A percentile compares a stretch with the other conserved stretches of the same genome.
Evolutionary conservation across 371 early-diverging fungal species (phyloP).

Genomic region (Mucor mucedo): DNA sequence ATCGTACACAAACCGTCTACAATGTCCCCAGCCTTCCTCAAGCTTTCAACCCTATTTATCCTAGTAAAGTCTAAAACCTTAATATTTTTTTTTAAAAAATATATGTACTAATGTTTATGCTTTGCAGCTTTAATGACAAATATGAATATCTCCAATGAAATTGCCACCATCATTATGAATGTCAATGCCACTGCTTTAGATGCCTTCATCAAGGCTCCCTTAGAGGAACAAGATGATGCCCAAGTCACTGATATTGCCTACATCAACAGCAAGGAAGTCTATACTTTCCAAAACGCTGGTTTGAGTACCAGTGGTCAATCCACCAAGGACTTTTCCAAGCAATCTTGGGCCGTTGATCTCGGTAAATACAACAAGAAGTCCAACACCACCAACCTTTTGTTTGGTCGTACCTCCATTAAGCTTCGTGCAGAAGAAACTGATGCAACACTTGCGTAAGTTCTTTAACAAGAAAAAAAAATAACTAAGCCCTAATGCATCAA

Average conservation of each 20-base stretch:
- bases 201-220: slow-evolving; percentile 34
- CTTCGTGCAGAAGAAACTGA: slow-evolving; percentile 60
- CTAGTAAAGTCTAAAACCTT: slow-evolving; percentile 36
- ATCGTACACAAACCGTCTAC: slow-evolving; percentile 45
- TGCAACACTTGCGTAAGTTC: slow-evolving; percentile 49
- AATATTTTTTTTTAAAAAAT: neutral
- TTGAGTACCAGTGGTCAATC: slow-evolving; percentile 60
- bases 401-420: slow-evolving; percentile 55
- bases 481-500: neutral
- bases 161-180: slow-evolving; percentile 56
- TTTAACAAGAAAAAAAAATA: too few relatives aligned
- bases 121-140: slow-evolving; percentile 32
- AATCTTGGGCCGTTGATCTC: slow-evolving; percentile 58
- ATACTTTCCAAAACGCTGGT: slow-evolving; percentile 46
- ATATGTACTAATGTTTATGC: neutral
- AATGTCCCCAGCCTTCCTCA: slow-evolving; percentile 58
- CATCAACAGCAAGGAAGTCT: slow-evolving; percentile 50
- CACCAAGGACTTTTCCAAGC: slow-evolving; percentile 60
- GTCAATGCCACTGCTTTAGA: slow-evolving; percentile 47
- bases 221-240: slow-evolving; percentile 34
- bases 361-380: slow-evolving; percentile 47
- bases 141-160: slow-evolving; percentile 46
- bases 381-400: slow-evolving; percentile 33
- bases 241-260: slow-evolving; percentile 42
- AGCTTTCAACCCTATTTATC: slow-evolving; percentile 51